Base-by-base conservation (phyloP, 139 green algal genomes). In the Deuterostichococcus epilithicus region DNA sequence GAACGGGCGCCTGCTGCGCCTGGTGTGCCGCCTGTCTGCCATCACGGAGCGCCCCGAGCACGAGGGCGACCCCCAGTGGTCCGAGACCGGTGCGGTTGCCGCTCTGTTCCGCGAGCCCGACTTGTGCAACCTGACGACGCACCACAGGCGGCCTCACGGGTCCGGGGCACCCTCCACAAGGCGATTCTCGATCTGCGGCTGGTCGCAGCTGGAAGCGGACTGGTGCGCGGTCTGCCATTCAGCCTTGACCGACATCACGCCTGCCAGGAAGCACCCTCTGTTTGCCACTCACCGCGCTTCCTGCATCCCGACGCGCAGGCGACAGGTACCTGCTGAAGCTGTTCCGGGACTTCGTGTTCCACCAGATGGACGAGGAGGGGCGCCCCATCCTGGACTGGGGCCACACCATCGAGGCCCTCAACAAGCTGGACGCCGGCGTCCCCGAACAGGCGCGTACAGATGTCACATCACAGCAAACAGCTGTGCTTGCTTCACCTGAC, bases 321-420 rank as follows among this genome's bases (percentile, higher is more conserved):
- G 91, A 96, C 78, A 81, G 88, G 18, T 98, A 98, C 83, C 45
- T 98, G 59, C 76, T 97, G 33, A 94, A 94, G 80, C 89, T 98
- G 10, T 97, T 98, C 82, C 80, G 90, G 2, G 94, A 98, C 86
- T 97, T 97, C 86, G 78, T 97, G 59, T 94, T 97, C 75, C 91
- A 97, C 79, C 92, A 97, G 76, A 77, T 76, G 5, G 70, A 76
- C 18, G 85, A 92, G 69, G 86, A 93, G 39, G 93, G 93, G 0
- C 73, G 38, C 3, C 94, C 92, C 5, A 26, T 87, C 59, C 63
- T 97, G 68, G 94, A 98, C 81, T 98, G 92, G 91, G 94, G 94
- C 3, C 87, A 95, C 72, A 78, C 94, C 18, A 75, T 91, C 5
- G 94, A 98, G 77, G 78, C 80, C 0, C 87, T 98, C 20, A 97